Evolutionary conservation across 257 asterid genomes (phyloP), one percentile per base, ranked within the genome.

Genomic region (Solanum gracilifrons): DNA sequence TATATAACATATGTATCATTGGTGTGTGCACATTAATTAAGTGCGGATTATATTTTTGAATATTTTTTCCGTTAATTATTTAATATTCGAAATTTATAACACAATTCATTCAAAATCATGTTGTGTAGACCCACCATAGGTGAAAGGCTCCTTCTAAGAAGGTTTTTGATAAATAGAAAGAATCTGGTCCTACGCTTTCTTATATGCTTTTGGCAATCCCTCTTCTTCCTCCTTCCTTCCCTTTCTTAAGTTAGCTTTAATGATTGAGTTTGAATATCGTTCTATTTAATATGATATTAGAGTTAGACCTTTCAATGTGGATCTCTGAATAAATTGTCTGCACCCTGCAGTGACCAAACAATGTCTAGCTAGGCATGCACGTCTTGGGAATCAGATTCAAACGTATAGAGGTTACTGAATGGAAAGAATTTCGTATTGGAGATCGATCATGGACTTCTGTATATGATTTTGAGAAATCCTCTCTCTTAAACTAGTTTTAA

Each of bases 81-180:
- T 6, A 12, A 13, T 66, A 66, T 27, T 13, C 7, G 1, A 66
- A 27, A 3, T 66, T 5, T 13, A 5, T 5, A 2, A 64, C 9
- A 0, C 8, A 64, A 64, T 25, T n/a, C 0, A 64, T n/a, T 62
- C 15, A 64, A 64, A 64, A 5, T n/a, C 18, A 66, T 9, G 20
- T 11, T 0, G 1, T 0, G 4, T 66, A 27, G 8, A 27, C 0
- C 35, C 15, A 13, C 5, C 5, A 13, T 6, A 3, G 1, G 5
- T 13, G 29, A 27, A 66, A 66, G 35, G 21, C 35, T 66, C 73
- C 73, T 64, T 64, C 73, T 64, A 64, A 64, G 9, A 64, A 64
- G 33, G 9, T 1, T 64, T 64, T 60, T 60, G 29, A 60, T 23
- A 10, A 4, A 23, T 23, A 23, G 13, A 60, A 60, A 60, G 6